Conservation (phyloP, 2,329 filamentous ascomycete species). For the Cladobotryum mycophilum region DNA sequence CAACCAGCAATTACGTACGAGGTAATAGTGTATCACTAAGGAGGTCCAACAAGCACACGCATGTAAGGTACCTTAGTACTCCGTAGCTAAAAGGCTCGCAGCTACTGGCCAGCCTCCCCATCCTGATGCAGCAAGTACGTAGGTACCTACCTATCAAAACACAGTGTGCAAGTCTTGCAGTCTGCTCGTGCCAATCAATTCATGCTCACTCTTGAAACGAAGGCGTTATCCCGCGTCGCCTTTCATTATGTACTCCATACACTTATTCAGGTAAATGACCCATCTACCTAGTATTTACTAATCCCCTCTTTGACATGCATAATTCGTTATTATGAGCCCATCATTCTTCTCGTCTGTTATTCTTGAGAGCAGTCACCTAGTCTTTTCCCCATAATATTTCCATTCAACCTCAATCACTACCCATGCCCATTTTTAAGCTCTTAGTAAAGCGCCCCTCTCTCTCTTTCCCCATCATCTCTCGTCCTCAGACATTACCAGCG, state of each 20-base stretch:
- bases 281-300: too few species aligned
- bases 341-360: background rate
- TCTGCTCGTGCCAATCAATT: background rate
- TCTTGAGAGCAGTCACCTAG: background rate
- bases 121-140: too few species aligned
- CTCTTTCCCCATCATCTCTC: too few species aligned
- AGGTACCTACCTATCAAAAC: too few species aligned
- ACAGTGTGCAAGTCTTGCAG: background rate
- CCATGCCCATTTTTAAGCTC: too few species aligned
- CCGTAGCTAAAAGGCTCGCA: background rate
- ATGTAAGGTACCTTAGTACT: too few species aligned
- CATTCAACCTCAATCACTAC: too few species aligned
- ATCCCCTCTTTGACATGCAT: background rate
- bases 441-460: too few species aligned
- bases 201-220: background rate
- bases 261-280: background rate
- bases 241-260: background rate
- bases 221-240: background rate
- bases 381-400: background rate
- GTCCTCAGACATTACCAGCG: too few species aligned
- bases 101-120: too few species aligned
- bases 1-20: background rate
- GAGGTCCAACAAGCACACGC: too few species aligned
- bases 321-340: background rate
- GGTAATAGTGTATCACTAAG: background rate